Conservation (phyloP, 345 rosid species). For the Syzygium grande region DNA sequence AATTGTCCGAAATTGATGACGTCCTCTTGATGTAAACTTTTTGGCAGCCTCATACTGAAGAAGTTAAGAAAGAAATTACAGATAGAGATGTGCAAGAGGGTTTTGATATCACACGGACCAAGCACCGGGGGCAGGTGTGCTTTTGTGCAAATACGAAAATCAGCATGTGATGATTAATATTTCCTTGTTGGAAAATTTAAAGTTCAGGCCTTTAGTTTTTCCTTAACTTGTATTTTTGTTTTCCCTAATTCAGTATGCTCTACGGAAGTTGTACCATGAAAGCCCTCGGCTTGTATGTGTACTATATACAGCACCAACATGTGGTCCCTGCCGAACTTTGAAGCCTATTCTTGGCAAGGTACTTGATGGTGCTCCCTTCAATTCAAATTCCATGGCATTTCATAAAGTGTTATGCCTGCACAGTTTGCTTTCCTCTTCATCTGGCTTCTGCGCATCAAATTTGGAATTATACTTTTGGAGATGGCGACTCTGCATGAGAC, state of each 20-base stretch:
- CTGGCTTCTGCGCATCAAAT: neutral
- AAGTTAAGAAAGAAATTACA: constrained; percentile 74
- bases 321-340: constrained; percentile 96
- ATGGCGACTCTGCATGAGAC: neutral
- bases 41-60: constrained; percentile 80
- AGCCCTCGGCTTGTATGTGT: constrained; percentile 86
- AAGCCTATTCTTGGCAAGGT: constrained; percentile 98
- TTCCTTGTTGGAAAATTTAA: neutral
- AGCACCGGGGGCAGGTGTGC: constrained; percentile 89
- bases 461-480: neutral
- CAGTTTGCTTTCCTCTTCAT: neutral
- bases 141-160: neutral
- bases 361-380: neutral
- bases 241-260: constrained; percentile 55
- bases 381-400: neutral
- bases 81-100: constrained; percentile 80
- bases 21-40: neutral
- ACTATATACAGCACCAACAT: constrained; percentile 82
- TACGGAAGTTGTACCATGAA: constrained; percentile 90
- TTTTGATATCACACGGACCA: constrained; percentile 69
- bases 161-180: neutral
- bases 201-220: neutral
- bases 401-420: neutral
- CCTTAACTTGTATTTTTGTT: neutral
- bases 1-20: neutral